Base-by-base conservation (phyloP, 352 stramenopile genomes). In the Globisporangium cystogenes region DNA sequence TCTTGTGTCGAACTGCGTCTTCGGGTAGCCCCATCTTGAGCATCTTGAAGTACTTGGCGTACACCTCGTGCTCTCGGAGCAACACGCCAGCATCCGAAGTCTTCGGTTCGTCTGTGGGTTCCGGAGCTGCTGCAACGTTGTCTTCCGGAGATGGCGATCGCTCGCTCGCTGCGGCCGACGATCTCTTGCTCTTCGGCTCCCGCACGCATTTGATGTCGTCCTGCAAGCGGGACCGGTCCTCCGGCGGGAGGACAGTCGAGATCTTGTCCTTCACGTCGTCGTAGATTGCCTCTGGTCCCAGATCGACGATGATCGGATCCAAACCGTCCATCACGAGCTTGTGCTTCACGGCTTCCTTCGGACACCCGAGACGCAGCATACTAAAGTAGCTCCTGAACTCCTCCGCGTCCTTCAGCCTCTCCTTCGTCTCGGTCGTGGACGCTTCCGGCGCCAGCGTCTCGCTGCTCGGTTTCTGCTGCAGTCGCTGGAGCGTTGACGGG, bases 21-120 rank as follows among this genome's bases (percentile, higher is more conserved):
- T 89, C 69, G 3, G 82, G 85, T 10, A 97, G 47, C 27, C 90
- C 91, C 66, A 97, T 83, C 51, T 95, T 90, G 20, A 97, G 66
- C 91, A 98, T 98, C 53, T 93, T 94, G 57, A 98, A 96, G 49
- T 97, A 98, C 51, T 94, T 93, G 11, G 71, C 62, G 29, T 86
- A 82, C 33, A 53, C 36, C 23, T 57, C 43, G 37, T 94, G 81
- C 49, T 87, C 62, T 47, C 74, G 71, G 2, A 87, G 45, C 45
- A 68, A 58, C 10, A 70, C 48, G 23, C 23, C 4, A 12, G 21
- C n/a, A 15, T 53, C 36, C 7, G 21, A 43, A 31, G 41, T 54
- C 5, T 45, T 47, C 23, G 47, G 15, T 35, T 7, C 51, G 42
- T 43, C 29, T n/a, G 64, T 52, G 2, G 40, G 29, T 16, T 53